phyloP scores from a whole-genome alignment of 148 eudicot species.

The Silene uniflora region DNA sequence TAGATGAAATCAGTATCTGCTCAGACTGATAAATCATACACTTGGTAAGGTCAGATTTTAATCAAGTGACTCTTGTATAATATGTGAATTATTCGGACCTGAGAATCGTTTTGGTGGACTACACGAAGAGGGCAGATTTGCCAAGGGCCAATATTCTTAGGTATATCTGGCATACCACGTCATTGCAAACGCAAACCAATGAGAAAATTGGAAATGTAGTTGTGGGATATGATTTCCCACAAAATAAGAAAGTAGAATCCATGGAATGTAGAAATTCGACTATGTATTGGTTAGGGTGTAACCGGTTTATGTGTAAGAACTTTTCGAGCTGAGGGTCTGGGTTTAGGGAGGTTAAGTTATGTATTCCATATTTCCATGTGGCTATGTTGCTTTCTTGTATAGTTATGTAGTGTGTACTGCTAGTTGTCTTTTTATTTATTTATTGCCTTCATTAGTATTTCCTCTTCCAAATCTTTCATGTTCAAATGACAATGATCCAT shows the following conservation, averaged over 20 bases:
- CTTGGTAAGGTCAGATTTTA: conserved; percentile 15
- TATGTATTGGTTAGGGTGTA: background rate
- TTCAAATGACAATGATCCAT: background rate
- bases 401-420: conserved; percentile 19
- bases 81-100: conserved; percentile 21
- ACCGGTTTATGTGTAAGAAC: background rate
- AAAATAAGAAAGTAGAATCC: background rate
- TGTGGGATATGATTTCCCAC: background rate
- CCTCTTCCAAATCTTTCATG: background rate
- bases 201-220: background rate
- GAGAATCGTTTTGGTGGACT: conserved; percentile 10
- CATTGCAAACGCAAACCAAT: background rate
- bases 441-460: background rate
- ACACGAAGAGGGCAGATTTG: background rate
- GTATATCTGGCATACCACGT: background rate
- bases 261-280: background rate
- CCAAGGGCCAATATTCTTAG: background rate
- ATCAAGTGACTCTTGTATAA: conserved; percentile 21
- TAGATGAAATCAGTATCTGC: conserved; percentile 39
- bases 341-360: conserved; percentile 21
- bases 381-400: conserved; percentile 23
- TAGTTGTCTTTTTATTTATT: conserved; percentile 5
- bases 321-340: background rate
- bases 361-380: conserved; percentile 20
- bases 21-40: conserved; percentile 20